Evolutionary conservation across 257 asterid species (phyloP), one percentile per base, ranked within the genome.

Genomic region (Gentiana dahurica): DNA sequence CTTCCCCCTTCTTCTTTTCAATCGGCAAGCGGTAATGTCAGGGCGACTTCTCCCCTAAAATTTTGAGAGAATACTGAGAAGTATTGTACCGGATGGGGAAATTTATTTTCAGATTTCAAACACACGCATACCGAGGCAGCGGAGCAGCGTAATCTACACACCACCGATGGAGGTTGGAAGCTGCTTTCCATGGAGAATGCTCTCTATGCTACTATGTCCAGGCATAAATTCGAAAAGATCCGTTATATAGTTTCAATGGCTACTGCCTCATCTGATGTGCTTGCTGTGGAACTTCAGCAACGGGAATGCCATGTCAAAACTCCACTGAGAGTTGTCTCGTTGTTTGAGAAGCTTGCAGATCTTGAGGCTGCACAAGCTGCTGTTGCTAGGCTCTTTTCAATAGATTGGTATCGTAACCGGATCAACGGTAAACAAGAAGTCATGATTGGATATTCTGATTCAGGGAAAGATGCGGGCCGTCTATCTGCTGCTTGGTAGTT

Each of bases 401-500:
- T 90, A 37, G 97, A 84, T 11, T 90, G 97, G 97, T 90, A 90
- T 62, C 71, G 77, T 43, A 65, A 76, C 68, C 68, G 96, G 64
- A 90, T 90, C 57, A 67, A 84, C 1, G 95, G 96, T 3, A 86
- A 82, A 51, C 97, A 90, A 65, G 97, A 90, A 69, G 97, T 90
- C 67, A 90, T 90, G 97, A 84, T 90, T 51, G 97, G 97, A 57
- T 90, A 90, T 75, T 90, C 97, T 0, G 97, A 90, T 70, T 90
- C 97, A 0, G 97, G 97, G 5, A 90, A 90, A 74, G 97, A 90
- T 51, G 97, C 97, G 1, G 97, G 97, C 1, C 90, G 97, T 33
- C 84, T 90, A 55, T 86, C 97, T 36, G 97, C 97, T 4, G 97
- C 97, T 3, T 90, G 97, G 97, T 91, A 90, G 73, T 61, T 90